Evolutionary conservation across 768 basidiomycete species (phyloP), one percentile per base, ranked within the genome.

Genomic region (Pleurotus djamor): DNA sequence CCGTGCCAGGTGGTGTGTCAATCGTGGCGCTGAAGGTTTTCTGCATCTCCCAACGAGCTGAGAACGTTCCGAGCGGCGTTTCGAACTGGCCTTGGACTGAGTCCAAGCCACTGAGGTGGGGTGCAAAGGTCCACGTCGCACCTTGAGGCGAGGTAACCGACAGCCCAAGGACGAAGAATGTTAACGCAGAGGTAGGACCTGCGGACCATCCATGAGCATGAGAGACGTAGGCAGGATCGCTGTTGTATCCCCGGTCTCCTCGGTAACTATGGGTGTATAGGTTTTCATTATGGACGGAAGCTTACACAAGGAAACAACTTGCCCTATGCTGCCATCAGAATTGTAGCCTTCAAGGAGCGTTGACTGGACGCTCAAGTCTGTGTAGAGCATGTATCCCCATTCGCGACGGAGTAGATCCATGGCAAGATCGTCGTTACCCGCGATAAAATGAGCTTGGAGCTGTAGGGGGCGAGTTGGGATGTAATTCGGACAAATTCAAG

Each of bases 341-440:
- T 84, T 83, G 63, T 81, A 82, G 3, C 84, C 84, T 67, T 86
- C 84, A 2, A 86, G 72, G 1, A 86, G 72, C 0, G 83, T 84
- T 43, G 81, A 83, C 59, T 84, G 78, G 0, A 85, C 83, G 5
- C 79, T 81, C 37, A 83, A 69, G 52, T 80, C 75, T 10, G 83
- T 85, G 66, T 78, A 78, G 2, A 86, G 70, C 70, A 85, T 84
- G 69, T 83, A 86, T 2, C 84, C 84, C 84, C 84, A 86, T 36
- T 81, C 81, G 13, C 82, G 68, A 9, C 75, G 72, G 10, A 85
- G 70, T 2, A 86, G 72, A 57, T 84, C 82, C 66, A 86, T 72
- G 0, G 84, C 84, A 2, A 77, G 71, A 0, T 66, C 74, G 38
- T 82, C 80, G 58, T 85, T 79, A 0, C 79, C 83, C 2, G 81